Evolutionary conservation across 2,329 filamentous ascomycete species (phyloP).

Genomic region (Chaetomiaceae sp.): DNA sequence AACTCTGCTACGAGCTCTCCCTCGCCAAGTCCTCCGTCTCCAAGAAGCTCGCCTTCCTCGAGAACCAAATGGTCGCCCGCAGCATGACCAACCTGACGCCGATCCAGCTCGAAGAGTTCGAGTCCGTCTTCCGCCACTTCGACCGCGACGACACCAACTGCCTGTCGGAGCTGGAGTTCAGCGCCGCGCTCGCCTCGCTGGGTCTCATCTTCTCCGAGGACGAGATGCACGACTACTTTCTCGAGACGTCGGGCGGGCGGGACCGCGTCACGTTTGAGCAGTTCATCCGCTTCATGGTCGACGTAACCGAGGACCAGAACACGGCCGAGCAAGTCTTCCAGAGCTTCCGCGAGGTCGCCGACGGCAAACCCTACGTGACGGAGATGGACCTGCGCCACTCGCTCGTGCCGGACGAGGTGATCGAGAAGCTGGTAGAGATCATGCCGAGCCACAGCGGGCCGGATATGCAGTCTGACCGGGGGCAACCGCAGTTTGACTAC

Average conservation of each 20-base stretch:
- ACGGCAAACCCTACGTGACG: constrained; percentile 97
- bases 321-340: constrained; percentile 98
- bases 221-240: constrained; percentile 95
- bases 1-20: constrained; percentile 87
- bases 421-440: constrained; percentile 82
- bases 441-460: constrained; percentile 83
- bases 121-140: constrained; percentile 97
- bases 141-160: constrained; percentile 90
- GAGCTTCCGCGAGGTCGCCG: constrained; percentile 93
- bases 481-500: constrained; percentile 89
- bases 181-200: constrained; percentile 87
- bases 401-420: constrained; percentile 93
- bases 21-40: constrained; percentile 88
- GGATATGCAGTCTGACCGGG: constrained; percentile 79
- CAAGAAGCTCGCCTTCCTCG: constrained; percentile 93
- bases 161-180: constrained; percentile 90
- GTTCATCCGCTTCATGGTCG: constrained; percentile 99
- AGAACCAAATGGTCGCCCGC: constrained; percentile 96
- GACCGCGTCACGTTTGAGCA: constrained; percentile 93
- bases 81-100: constrained; percentile 99
- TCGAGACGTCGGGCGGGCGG: constrained; percentile 74
- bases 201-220: constrained; percentile 95
- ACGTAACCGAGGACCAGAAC: constrained; percentile 97
- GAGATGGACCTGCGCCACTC: constrained; percentile 95
- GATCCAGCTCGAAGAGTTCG: constrained; percentile 97